phyloP scores from a whole-genome alignment of 805 yeast genomes.

The Lipomyces chichibuensis region DNA sequence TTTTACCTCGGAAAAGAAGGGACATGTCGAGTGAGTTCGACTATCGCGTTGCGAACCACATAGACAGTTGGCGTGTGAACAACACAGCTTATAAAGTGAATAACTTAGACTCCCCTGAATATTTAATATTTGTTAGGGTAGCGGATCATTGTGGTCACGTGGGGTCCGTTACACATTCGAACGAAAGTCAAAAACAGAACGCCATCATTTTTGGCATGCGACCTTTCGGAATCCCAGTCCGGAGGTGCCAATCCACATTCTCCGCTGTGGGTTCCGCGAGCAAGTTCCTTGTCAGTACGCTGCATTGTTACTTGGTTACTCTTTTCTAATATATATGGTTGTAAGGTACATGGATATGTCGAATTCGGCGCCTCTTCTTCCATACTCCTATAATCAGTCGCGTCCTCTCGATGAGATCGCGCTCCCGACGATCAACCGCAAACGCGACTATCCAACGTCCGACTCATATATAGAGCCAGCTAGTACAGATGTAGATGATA shows the following conservation, averaged over 20 bases:
- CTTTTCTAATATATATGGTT: background rate
- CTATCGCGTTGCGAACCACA: background rate
- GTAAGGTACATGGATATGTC: constrained; percentile 7
- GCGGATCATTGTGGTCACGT: background rate
- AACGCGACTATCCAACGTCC: constrained; percentile 36
- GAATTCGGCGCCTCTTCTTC: constrained; percentile 23
- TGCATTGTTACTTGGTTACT: background rate
- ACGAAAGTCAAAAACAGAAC: background rate
- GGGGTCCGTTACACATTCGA: background rate
- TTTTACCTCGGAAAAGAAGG: background rate
- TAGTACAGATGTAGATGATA: constrained; percentile 18
- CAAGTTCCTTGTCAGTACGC: background rate
- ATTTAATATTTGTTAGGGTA: no score
- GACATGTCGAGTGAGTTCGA: background rate
- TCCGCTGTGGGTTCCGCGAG: background rate
- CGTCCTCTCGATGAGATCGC: constrained; percentile 26
- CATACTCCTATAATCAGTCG: constrained; percentile 32
- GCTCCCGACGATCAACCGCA: constrained; percentile 18
- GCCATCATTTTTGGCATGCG: background rate
- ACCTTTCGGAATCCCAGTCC: background rate
- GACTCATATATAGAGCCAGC: constrained; percentile 20
- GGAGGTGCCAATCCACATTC: background rate
- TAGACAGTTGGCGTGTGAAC: background rate
- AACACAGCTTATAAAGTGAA: background rate
- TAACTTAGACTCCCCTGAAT: no score